A percentile compares a stretch with the other conserved stretches of the same genome.
Evolutionary conservation across 1,284 basidiomycete species (phyloP).

Genomic region (Ganoderma leucocontextum): DNA sequence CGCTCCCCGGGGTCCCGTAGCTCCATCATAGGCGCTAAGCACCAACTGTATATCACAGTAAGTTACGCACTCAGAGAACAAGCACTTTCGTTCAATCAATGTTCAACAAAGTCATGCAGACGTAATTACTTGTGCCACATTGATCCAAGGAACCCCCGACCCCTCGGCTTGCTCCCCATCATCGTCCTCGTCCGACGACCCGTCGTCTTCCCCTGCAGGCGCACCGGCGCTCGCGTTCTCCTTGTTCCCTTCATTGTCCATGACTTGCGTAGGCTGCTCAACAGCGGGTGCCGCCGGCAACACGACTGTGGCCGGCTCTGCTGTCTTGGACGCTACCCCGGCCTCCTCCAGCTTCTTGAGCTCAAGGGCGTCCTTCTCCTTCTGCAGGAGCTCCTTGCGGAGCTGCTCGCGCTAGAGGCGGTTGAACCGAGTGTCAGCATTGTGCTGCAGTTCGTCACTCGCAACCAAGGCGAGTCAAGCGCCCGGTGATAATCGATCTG

Average conservation of each 20-base stretch:
- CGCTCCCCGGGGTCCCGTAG: constrained; percentile 8
- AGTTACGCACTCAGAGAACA: background rate
- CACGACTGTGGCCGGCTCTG: background rate
- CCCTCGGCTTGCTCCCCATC: constrained; percentile 34
- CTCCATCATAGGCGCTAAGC: background rate
- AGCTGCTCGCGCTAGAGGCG: constrained; percentile 62
- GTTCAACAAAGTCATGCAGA: constrained; percentile 33
- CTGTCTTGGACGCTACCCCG: constrained; percentile 45
- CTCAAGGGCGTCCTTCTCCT: constrained; percentile 50
- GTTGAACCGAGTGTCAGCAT: constrained; percentile 14
- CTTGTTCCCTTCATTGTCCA: constrained; percentile 34
- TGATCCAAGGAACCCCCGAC: constrained; percentile 38
- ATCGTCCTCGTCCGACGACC: constrained; percentile 41
- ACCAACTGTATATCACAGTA: too few species aligned
- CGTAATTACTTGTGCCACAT: constrained; percentile 29
- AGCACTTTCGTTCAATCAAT: background rate
- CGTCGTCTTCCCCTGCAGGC: constrained; percentile 36
- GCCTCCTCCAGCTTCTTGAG: constrained; percentile 44
- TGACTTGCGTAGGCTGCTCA: background rate
- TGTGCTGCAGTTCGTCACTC: background rate
- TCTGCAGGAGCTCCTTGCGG: constrained; percentile 56
- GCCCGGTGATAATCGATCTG: constrained; percentile 38
- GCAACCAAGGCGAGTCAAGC: constrained; percentile 10
- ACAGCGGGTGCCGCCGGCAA: background rate
- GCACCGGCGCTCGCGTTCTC: constrained; percentile 38